These are phyloP conservation scores for Diaporthe destruens DNA, from an alignment of 2,329 filamentous ascomycete genomes.

Conservation along the genomic window DNA sequence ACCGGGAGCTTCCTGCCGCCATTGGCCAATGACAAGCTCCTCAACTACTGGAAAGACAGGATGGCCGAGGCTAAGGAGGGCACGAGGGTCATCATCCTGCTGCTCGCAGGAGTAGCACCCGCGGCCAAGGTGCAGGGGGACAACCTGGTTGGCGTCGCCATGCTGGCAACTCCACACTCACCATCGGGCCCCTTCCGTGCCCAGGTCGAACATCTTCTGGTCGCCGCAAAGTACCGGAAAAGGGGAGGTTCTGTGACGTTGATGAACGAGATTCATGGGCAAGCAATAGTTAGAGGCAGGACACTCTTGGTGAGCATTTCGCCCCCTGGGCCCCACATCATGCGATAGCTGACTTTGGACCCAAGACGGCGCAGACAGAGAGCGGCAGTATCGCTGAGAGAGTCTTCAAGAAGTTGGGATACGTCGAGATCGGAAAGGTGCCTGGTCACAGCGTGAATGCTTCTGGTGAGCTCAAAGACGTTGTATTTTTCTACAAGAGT, in stretches of 20 bases:
- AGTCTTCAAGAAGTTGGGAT: conserved; percentile 69
- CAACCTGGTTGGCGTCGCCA: conserved; percentile 68
- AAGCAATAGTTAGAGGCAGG: conserved; percentile 62
- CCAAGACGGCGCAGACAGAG: conserved; percentile 65
- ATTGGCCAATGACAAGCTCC: conserved; percentile 66
- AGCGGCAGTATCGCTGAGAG: conserved; percentile 64
- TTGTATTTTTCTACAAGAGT: conserved; percentile 71
- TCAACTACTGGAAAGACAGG: conserved; percentile 68
- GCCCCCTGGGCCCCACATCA: conserved; percentile 36
- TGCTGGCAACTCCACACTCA: conserved; percentile 62
- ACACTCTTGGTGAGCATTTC: conserved; percentile 63
- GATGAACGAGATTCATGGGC: conserved; percentile 66
- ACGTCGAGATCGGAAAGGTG: conserved; percentile 66
- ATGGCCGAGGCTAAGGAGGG: conserved; percentile 61
- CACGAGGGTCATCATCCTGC: conserved; percentile 65
- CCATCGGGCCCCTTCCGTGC: conserved; percentile 70
- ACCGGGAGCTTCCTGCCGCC: conserved; percentile 72
- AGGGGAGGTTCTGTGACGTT: conserved; percentile 65
- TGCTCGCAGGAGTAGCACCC: conserved; percentile 55
- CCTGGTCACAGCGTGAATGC: conserved; percentile 66
- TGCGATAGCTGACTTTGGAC: not conserved
- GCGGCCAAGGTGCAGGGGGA: conserved; percentile 54
- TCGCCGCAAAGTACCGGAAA: conserved; percentile 63
- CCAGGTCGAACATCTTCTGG: conserved; percentile 69
- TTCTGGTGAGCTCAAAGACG: conserved; percentile 61